Base-by-base conservation (phyloP, 441 rosid species). In the Pelargonium citronellum region DNA sequence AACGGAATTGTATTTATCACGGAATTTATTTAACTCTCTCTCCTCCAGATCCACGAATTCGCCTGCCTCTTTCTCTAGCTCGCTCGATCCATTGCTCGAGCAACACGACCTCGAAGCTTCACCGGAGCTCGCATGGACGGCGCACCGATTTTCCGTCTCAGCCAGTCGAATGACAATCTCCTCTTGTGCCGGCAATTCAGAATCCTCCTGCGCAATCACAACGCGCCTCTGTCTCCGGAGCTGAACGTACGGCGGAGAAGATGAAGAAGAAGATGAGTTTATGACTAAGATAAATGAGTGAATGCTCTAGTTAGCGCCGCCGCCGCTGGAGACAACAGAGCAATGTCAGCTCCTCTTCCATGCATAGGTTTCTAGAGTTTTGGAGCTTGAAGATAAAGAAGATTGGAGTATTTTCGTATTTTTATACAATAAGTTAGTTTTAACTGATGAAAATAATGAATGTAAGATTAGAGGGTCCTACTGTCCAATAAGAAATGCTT, bases 1-100 rank as follows among this genome's bases (percentile, higher is more conserved):
- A 17, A 53, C 57, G 16, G 19, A 49, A 49, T 13, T 46, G 10
- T 44, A 63, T 13, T 7, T 43, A 24, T 58, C 1, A 3, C n/a
- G 20, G 11, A 22, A 20, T 58, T 58, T 66, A 67, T 61, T 74
- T 3, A 67, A 58, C 43, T 30, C 58, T 66, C 47, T 70, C 73
- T 83, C 94, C 91, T 88, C 83, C 81, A 84, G 90, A 91, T 91
- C 88, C 83, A 76, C 70, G 57, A 74, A 81, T 70, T 75, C 69
- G 53, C 71, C 78, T 68, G 72, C 74, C 66, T 79, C 75, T 69
- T 75, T 64, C 22, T 61, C 74, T 73, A 66, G 67, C 71, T 80
- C 84, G 27, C 81, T 78, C 3, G 88, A 87, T 87, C 90, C 86
- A 70, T 85, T 82, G 73, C 89, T 86, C 4, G 80, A 89, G 57